Percentiles rank a stretch among this genome's conserved stretches.
Evolutionary conservation across 768 basidiomycete genomes (phyloP).

Genomic region (Lentinula edodes): DNA sequence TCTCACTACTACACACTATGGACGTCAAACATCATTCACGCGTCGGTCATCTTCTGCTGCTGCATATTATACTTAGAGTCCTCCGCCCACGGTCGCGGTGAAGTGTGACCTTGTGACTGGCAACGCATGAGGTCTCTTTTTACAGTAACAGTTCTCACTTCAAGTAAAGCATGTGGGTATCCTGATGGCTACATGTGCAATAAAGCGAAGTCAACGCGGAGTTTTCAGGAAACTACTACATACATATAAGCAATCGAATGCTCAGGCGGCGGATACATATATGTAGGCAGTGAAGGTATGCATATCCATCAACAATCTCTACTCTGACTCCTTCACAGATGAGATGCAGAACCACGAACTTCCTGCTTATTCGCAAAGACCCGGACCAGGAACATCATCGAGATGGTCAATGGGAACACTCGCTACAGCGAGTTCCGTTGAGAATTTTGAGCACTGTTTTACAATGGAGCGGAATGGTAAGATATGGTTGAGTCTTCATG

Average conservation of each 20-base stretch:
- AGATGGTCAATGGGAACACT: slow-evolving; percentile 4
- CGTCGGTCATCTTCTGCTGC: too few relatives aligned
- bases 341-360: slow-evolving; percentile 5
- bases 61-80: neutral
- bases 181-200: slow-evolving; percentile 7
- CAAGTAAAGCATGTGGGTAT: slow-evolving; percentile 6
- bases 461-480: slow-evolving; percentile 39
- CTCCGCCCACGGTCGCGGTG: neutral
- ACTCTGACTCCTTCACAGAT: neutral
- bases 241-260: neutral
- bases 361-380: slow-evolving; percentile 5
- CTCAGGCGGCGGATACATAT: neutral
- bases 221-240: slow-evolving; percentile 1
- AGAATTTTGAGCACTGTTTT: slow-evolving; percentile 27
- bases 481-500: slow-evolving; percentile 43
- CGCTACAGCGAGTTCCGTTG: neutral
- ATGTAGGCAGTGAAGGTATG: neutral
- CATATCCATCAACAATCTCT: neutral
- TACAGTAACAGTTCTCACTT: neutral
- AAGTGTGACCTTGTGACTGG: neutral
- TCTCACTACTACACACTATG: too few relatives aligned
- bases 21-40: too few relatives aligned
- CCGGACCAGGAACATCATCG: neutral
- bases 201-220: slow-evolving; percentile 5
- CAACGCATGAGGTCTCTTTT: slow-evolving; percentile 1